Base-by-base conservation (phyloP, 2,329 filamentous ascomycete genomes). In the Aspergillus glaucus region DNA sequence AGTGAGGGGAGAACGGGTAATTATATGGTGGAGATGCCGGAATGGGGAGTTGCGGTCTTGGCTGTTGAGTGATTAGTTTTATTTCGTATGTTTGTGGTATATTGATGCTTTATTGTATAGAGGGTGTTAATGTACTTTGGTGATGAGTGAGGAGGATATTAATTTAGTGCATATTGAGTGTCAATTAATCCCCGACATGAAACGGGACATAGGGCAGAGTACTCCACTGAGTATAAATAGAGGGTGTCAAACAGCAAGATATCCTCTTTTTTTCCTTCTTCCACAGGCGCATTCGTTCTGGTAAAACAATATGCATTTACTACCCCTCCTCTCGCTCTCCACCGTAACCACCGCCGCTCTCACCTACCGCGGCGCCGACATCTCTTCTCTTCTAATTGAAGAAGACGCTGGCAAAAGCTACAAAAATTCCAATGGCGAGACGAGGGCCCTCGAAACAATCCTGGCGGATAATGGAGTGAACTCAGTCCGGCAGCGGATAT, bases 401-500 rank as follows among this genome's bases (percentile, higher is more conserved):
- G 85, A 88, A 61, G 69, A 73, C 2, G 72, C 77, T 0, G 84
- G 83, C 1, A 76, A 80, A 53, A 69, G 69, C 0, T 88, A 86
- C 72, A 83, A 80, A 55, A 79, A 76, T 44, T 63, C 73, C 0
- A 70, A 73, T 17, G 83, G 83, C 34, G 66, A 68, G 2, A 66
- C 68, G 0, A 70, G 81, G 50, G 66, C 80, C 0, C 72, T 88
- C 1, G 85, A 88, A 59, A 74, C 69, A 2, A 87, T 88, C 46
- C 68, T 88, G 3, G 77, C 73, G 3, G 69, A 69, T 9, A 79
- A 74, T 24, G 85, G 85, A 12, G 79, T 86, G 56, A 88, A 87
- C 65, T 85, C 80, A 0, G 80, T 87, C 42, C 79, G 85, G 15
- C 85, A 88, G 63, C 76, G 86, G 22, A 66, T 88, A 40, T 88